Base-by-base conservation (phyloP, 768 basidiomycete species). In the Phaeolepiota aurea region DNA sequence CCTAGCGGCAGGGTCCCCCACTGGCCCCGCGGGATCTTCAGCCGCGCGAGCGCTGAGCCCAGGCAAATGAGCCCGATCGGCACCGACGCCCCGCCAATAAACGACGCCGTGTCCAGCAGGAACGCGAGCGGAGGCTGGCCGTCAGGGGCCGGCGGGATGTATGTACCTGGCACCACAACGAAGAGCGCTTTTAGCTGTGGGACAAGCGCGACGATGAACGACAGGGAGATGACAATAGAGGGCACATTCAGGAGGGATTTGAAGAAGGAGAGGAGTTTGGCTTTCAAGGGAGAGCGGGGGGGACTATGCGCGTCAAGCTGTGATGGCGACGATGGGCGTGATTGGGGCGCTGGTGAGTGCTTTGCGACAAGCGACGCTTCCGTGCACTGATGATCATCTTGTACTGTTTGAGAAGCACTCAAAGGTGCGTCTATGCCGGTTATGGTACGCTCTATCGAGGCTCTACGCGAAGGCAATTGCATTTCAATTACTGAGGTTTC, bases 111-210 rank as follows among this genome's bases (percentile, higher is more conserved):
- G 41, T 81, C 76, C 41, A 79, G 49, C 25, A 85, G 32, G 45
- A 85, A 71, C 0, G 76, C 69, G 13, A 85, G 72, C 0, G 82
- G 82, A 1, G 83, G 80, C 44, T 73, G 65, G 0, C 81, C 80
- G 47, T 85, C 82, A 0, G 82, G 82, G 0, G 78, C 77, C 16
- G 61, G 33, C 3, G 69, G 67, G 40, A 72, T 76, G 23, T 58
- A 46, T 1, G 64, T 58, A 1, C 66, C 64, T 1, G 66, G 58
- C 2, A 77, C 63, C 10, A 50, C 51, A 1, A 79, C 61, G 47
- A 85, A 83, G 3, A 85, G 63, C 0, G 70, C 77, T 47, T 83
- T 82, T 43, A 84, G 65, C 5, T 63, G 58, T 2, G 71, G 68
- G 1, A 81, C 53, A 15, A 83, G 59, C 1, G 80, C 69, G 44